A percentile compares a stretch with the other conserved stretches of the same genome.
phyloP scores from a whole-genome alignment of 2,329 filamentous ascomycete genomes.

The Fusarium goolgardi region DNA sequence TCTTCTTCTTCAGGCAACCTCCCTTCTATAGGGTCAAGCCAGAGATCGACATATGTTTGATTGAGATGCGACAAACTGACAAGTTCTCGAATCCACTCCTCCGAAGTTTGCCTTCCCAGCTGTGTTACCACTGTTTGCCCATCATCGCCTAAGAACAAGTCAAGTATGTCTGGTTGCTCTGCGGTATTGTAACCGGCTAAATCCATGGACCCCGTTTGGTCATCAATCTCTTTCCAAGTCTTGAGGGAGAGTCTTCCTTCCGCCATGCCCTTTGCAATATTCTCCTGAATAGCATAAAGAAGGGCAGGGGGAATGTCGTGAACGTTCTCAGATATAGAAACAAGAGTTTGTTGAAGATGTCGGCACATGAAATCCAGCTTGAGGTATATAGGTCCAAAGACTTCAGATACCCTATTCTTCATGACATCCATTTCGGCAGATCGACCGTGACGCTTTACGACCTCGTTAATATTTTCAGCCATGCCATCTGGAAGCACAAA shows the following conservation, averaged over 20 bases:
- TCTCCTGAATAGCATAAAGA: slow-evolving; percentile 45
- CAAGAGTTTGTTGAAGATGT: slow-evolving; percentile 38
- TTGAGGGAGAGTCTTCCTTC: slow-evolving; percentile 47
- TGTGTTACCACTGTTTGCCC: slow-evolving; percentile 49
- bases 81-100: slow-evolving; percentile 43
- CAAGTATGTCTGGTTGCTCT: slow-evolving; percentile 47
- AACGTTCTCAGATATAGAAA: slow-evolving; percentile 17
- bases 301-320: slow-evolving; percentile 47
- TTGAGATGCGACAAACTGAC: slow-evolving; percentile 47
- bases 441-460: slow-evolving; percentile 31
- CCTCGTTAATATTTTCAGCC: slow-evolving; percentile 41
- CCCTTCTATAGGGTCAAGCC: slow-evolving; percentile 48
- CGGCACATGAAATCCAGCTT: slow-evolving; percentile 44
- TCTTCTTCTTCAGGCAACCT: slow-evolving; percentile 44
- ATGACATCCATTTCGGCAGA: background rate
- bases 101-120: slow-evolving; percentile 43
- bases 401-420: slow-evolving; percentile 2
- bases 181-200: slow-evolving; percentile 32
- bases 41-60: slow-evolving; percentile 48
- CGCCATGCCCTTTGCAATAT: slow-evolving; percentile 43
- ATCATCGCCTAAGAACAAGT: slow-evolving; percentile 45
- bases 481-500: slow-evolving; percentile 56
- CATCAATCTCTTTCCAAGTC: slow-evolving; percentile 51
- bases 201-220: slow-evolving; percentile 9
- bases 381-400: slow-evolving; percentile 38